Conservation (phyloP, 1,284 basidiomycete genomes). For the Anthracocystis walkeri region DNA sequence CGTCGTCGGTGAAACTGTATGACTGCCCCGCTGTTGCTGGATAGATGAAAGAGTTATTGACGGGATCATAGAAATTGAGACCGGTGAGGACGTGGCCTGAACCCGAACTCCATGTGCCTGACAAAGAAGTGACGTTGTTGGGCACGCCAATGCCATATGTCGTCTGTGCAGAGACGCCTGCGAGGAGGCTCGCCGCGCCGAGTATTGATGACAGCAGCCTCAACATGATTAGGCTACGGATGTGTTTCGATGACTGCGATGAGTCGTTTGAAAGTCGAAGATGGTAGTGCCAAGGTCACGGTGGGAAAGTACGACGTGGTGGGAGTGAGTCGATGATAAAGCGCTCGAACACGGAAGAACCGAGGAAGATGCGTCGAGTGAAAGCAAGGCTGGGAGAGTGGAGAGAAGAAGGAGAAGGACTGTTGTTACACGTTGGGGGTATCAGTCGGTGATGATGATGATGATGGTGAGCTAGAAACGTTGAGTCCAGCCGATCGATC, state of each 20-base stretch:
- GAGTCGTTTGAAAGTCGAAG: too few relatives aligned
- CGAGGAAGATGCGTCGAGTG: neutral
- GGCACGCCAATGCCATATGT: constrained; percentile 40
- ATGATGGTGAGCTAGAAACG: too few relatives aligned
- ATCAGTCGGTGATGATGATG: neutral
- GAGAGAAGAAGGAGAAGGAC: neutral
- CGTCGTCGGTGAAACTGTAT: constrained; percentile 66
- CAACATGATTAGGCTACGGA: constrained; percentile 16
- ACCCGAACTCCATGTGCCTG: constrained; percentile 65
- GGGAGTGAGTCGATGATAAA: neutral
- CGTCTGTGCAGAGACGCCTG: constrained; percentile 29
- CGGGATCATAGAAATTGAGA: constrained; percentile 64
- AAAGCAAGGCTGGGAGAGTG: neutral
- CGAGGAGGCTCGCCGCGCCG: constrained; percentile 15
- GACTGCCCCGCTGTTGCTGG: constrained; percentile 60
- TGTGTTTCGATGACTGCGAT: neutral
- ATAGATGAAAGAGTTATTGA: constrained; percentile 61
- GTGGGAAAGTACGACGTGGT: neutral
- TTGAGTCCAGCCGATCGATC: neutral
- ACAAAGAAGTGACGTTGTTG: constrained; percentile 48
- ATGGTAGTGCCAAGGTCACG: neutral
- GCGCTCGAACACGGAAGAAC: neutral
- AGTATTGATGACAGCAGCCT: constrained; percentile 30
- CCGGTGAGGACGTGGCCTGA: constrained; percentile 62
- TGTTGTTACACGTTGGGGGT: neutral